phyloP scores from a whole-genome alignment of 805 yeast species.

The Zygotorulaspora florentina region DNA sequence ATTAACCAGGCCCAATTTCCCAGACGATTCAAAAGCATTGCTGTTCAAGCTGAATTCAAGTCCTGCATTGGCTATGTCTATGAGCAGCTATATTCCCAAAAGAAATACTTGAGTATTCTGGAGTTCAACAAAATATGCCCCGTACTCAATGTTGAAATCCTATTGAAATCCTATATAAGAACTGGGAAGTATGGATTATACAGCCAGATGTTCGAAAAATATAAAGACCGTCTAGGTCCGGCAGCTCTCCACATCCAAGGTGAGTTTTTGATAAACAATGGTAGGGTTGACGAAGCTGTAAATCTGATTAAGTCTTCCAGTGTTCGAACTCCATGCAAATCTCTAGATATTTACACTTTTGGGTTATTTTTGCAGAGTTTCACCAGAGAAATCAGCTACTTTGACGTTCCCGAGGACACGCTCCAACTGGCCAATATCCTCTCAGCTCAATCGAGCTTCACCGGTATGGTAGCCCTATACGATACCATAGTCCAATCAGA shows the following conservation, averaged over 20 bases:
- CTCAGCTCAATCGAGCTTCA: conserved; percentile 20
- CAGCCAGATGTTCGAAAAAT: conserved; percentile 17
- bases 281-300: conserved; percentile 23
- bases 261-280: conserved; percentile 23
- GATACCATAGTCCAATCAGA: conserved; percentile 17
- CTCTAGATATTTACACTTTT: conserved; percentile 24
- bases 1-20: conserved; percentile 26
- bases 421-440: conserved; percentile 30
- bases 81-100: conserved; percentile 16
- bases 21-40: conserved; percentile 25
- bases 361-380: conserved; percentile 26
- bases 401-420: conserved; percentile 22
- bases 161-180: conserved; percentile 27
- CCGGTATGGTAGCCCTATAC: conserved; percentile 17
- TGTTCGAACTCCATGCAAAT: conserved; percentile 16
- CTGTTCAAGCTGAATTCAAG: conserved; percentile 29
- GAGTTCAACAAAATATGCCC: conserved; percentile 27
- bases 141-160: conserved; percentile 20
- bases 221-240: conserved; percentile 13
- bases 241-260: conserved; percentile 18
- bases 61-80: conserved; percentile 23
- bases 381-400: conserved; percentile 7
- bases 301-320: conserved; percentile 12
- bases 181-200: conserved; percentile 23
- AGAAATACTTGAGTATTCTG: conserved; percentile 18